A percentile compares a stretch with the other conserved stretches of the same genome.
Conservation (phyloP, 2,329 filamentous ascomycete species). For the Dactylellina drechsleri region DNA sequence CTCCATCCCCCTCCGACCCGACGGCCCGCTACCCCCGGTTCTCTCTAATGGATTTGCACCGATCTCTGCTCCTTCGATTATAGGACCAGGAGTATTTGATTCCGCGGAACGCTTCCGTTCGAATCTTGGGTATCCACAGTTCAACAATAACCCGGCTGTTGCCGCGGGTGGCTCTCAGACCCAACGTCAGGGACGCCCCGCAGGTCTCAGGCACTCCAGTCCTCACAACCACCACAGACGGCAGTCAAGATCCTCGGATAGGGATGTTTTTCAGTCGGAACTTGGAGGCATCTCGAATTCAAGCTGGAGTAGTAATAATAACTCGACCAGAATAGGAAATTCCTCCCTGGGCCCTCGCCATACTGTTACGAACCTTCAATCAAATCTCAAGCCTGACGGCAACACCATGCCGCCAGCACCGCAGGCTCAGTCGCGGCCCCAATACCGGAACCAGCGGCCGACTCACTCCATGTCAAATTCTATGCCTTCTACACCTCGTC, state of each 20-base stretch:
- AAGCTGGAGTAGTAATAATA: constrained; percentile 39
- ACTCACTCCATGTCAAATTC: constrained; percentile 77
- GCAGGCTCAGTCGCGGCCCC: constrained; percentile 54
- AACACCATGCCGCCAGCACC: constrained; percentile 34
- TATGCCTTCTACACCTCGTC: constrained; percentile 91
- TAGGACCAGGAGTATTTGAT: constrained; percentile 43
- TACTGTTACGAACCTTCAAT: constrained; percentile 49
- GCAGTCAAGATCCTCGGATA: constrained; percentile 49
- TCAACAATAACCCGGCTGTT: constrained; percentile 2
- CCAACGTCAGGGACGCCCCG: constrained; percentile 49
- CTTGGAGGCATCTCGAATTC: constrained; percentile 30
- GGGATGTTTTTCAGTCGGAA: constrained; percentile 47
- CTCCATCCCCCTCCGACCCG: constrained; percentile 46
- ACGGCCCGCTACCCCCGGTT: constrained; percentile 37
- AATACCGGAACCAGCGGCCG: constrained; percentile 63
- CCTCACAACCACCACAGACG: constrained; percentile 52
- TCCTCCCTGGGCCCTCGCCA: constrained; percentile 42
- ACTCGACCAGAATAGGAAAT: constrained; percentile 35
- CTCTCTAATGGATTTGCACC: constrained; percentile 46
- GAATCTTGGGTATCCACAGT: constrained; percentile 43
- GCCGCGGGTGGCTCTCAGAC: constrained; percentile 15
- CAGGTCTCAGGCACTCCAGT: constrained; percentile 48
- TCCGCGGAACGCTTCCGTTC: constrained; percentile 39
- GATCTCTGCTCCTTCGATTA: constrained; percentile 47
- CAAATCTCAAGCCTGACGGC: constrained; percentile 32